Conservation (phyloP, 345 rosid genomes). For the Lagerstroemia speciosa region DNA sequence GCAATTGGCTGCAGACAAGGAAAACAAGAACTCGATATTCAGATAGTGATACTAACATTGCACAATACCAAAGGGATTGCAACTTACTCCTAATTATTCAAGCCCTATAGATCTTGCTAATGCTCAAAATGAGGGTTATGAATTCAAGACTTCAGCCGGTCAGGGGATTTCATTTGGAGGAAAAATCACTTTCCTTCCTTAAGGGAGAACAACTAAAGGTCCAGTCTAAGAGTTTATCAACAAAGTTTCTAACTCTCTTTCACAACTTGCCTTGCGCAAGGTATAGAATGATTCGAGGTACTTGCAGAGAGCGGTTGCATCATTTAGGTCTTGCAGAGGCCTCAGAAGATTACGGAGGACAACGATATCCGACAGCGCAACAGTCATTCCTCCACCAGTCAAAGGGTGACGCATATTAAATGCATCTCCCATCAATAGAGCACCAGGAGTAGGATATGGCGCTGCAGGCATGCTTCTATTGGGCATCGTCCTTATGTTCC, state of each 20-base stretch:
- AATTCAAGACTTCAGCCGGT: too few species aligned
- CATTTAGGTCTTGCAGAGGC: constrained; percentile 31
- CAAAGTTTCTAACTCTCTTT: neutral
- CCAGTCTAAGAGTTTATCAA: too few species aligned
- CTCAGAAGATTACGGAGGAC: constrained; percentile 36
- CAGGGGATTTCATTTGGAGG: too few species aligned
- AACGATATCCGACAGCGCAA: constrained; percentile 47
- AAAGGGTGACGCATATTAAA: constrained; percentile 60
- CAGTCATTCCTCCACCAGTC: constrained; percentile 66
- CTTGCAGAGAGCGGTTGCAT: constrained; percentile 34
- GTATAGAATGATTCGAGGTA: constrained; percentile 48
- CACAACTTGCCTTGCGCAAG: constrained; percentile 34
- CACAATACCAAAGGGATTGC: neutral
- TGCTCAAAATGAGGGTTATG: too few species aligned
- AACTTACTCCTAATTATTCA: too few species aligned
- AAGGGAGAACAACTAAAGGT: too few species aligned
- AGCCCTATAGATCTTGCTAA: too few species aligned
- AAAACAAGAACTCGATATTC: neutral
- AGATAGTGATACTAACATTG: neutral
- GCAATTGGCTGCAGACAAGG: constrained; percentile 33
- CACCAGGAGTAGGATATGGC: constrained; percentile 46
- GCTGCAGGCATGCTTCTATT: constrained; percentile 56
- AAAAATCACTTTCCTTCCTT: too few species aligned
- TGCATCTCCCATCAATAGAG: constrained; percentile 45
- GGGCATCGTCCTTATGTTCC: constrained; percentile 45